phyloP scores from a whole-genome alignment of 1,284 basidiomycete genomes.

The Trametes pubescens region DNA sequence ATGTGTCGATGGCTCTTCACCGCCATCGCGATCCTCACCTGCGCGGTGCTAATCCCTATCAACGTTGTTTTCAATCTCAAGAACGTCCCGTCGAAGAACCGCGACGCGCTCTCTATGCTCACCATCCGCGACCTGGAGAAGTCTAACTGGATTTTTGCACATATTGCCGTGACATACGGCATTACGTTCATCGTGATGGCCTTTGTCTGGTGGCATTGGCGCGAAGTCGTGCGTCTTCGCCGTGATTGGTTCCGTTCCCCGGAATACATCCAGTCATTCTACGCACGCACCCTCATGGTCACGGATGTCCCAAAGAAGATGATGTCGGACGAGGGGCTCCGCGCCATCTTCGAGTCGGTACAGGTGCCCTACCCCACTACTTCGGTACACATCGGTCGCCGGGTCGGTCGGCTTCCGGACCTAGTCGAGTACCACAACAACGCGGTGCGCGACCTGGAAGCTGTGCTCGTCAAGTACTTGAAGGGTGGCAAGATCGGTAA shows the following conservation, averaged over 20 bases:
- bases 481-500: constrained; percentile 78
- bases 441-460: constrained; percentile 86
- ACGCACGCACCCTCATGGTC: constrained; percentile 82
- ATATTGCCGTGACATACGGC: constrained; percentile 79
- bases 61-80: constrained; percentile 79
- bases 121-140: constrained; percentile 77
- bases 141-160: constrained; percentile 75
- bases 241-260: constrained; percentile 79
- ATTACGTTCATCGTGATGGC: constrained; percentile 73
- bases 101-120: constrained; percentile 76
- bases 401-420: constrained; percentile 78
- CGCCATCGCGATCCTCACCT: constrained; percentile 70
- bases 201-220: constrained; percentile 79
- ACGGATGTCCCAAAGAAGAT: constrained; percentile 77
- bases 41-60: constrained; percentile 83
- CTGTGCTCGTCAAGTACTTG: constrained; percentile 84
- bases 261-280: constrained; percentile 79
- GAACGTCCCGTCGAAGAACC: constrained; percentile 55
- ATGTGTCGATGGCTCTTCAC: constrained; percentile 87
- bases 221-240: constrained; percentile 72
- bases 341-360: constrained; percentile 72
- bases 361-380: constrained; percentile 87
- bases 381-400: constrained; percentile 82
- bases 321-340: constrained; percentile 81
- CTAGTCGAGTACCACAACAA: constrained; percentile 88